These are phyloP conservation scores for Spathaspora gorwiae DNA, from an alignment of 805 yeast species.

Conservation along the genomic window DNA sequence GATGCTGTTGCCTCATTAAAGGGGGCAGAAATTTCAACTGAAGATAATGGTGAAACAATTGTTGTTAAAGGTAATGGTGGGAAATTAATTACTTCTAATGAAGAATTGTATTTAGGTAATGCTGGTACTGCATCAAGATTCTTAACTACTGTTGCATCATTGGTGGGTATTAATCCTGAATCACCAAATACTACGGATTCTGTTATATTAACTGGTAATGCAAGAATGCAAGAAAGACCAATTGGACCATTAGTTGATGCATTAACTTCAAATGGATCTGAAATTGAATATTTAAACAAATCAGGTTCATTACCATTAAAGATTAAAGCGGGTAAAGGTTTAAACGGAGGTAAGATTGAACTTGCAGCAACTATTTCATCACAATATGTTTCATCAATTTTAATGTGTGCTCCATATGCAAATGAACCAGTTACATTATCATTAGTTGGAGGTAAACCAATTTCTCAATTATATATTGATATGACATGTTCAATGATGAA, in stretches of 20 bases:
- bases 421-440: conserved; percentile 79
- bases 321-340: conserved; percentile 62
- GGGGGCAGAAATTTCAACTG: conserved; percentile 80
- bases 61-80: conserved; percentile 87
- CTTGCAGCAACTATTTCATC: conserved; percentile 95
- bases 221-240: conserved; percentile 96
- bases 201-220: conserved; percentile 83
- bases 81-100: conserved; percentile 53
- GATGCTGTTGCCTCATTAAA: conserved; percentile 73
- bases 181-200: conserved; percentile 13
- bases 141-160: conserved; percentile 86
- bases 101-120: conserved; percentile 83
- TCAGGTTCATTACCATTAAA: conserved; percentile 84
- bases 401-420: conserved; percentile 98
- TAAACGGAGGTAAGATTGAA: conserved; percentile 89
- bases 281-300: conserved; percentile 63
- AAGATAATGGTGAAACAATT: conserved; percentile 85
- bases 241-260: conserved; percentile 96
- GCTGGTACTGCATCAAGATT: conserved; percentile 98
- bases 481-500: conserved; percentile 97
- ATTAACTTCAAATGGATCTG: conserved; percentile 71
- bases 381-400: conserved; percentile 91
- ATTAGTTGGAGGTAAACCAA: conserved; percentile 94
- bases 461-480: conserved; percentile 90
- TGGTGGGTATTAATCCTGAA: conserved; percentile 49